These are phyloP conservation scores for Salix suchowensis DNA, from an alignment of 345 rosid genomes.

Conservation along the genomic window DNA sequence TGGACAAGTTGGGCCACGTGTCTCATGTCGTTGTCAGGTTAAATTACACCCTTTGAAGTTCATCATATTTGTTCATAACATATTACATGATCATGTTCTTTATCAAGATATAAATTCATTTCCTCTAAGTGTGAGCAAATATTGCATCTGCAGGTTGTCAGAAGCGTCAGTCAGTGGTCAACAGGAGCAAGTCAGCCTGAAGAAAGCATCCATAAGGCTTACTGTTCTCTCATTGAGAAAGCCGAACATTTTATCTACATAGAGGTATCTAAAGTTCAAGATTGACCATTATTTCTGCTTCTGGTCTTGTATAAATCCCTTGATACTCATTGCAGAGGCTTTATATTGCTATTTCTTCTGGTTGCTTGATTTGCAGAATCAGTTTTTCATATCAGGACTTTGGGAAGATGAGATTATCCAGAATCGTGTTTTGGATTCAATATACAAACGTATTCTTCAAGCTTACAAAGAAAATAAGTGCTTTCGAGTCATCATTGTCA, in stretches of 20 bases:
- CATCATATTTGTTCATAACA: background rate
- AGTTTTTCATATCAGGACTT: constrained; percentile 88
- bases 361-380: constrained; percentile 56
- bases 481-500: constrained; percentile 68
- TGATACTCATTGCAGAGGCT: background rate
- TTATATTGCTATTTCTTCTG: background rate
- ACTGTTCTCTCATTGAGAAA: constrained; percentile 66
- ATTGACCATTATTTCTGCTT: background rate
- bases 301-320: background rate
- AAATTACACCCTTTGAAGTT: constrained; percentile 1
- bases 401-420: constrained; percentile 66
- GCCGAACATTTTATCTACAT: constrained; percentile 88
- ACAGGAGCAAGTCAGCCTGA: constrained; percentile 81
- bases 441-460: constrained; percentile 61
- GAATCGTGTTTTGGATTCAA: constrained; percentile 68
- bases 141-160: constrained; percentile 42
- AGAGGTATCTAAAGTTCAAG: constrained; percentile 47
- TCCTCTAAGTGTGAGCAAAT: background rate
- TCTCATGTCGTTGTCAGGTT: constrained; percentile 74
- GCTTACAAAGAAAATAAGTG: constrained; percentile 66
- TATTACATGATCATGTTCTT: background rate
- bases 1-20: constrained; percentile 52
- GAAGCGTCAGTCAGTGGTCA: constrained; percentile 96
- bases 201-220: constrained; percentile 87
- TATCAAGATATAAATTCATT: background rate